Conservation (phyloP, 345 rosid species). For the Sisymbrium altissimum region DNA sequence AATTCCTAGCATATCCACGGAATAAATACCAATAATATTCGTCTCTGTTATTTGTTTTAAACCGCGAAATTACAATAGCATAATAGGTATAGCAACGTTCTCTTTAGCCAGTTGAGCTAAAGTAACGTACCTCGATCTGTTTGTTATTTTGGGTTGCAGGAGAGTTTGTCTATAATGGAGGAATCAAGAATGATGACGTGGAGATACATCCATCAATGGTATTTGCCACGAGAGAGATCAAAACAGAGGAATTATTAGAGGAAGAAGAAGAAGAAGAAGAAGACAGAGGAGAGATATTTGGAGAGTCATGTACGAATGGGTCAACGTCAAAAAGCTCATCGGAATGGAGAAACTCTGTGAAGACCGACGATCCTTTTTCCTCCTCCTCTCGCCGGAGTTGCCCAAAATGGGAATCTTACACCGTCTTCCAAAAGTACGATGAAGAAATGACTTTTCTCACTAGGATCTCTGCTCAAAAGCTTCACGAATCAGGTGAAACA, state of each 20-base stretch:
- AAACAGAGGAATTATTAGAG: conserved; percentile 33
- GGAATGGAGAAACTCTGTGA: conserved; percentile 94
- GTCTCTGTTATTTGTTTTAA: neutral
- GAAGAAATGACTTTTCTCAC: conserved; percentile 94
- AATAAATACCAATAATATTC: neutral
- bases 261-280: conserved; percentile 45
- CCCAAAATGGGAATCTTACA: conserved; percentile 96
- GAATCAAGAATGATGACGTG: neutral
- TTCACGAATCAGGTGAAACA: conserved; percentile 79
- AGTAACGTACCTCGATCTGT: neutral
- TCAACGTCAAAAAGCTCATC: conserved; percentile 99
- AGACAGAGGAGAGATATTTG: conserved; percentile 56
- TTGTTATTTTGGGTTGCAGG: neutral
- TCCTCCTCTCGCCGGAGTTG: conserved; percentile 92
- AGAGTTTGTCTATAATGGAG: conserved; percentile 1
- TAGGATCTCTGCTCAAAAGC: conserved; percentile 80
- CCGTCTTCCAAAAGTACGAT: conserved; percentile 91
- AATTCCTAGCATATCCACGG: neutral
- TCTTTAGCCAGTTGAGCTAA: neutral
- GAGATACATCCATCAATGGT: conserved; percentile 15
- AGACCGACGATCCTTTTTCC: conserved; percentile 89
- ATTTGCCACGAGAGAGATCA: conserved; percentile 29
- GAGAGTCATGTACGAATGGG: conserved; percentile 79
- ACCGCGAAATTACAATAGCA: neutral
- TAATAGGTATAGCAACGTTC: too few species aligned